Percentiles rank a stretch among this genome's conserved stretches.
phyloP scores from a whole-genome alignment of 2,329 filamentous ascomycete species.

The Corniculantispora saksenae region DNA sequence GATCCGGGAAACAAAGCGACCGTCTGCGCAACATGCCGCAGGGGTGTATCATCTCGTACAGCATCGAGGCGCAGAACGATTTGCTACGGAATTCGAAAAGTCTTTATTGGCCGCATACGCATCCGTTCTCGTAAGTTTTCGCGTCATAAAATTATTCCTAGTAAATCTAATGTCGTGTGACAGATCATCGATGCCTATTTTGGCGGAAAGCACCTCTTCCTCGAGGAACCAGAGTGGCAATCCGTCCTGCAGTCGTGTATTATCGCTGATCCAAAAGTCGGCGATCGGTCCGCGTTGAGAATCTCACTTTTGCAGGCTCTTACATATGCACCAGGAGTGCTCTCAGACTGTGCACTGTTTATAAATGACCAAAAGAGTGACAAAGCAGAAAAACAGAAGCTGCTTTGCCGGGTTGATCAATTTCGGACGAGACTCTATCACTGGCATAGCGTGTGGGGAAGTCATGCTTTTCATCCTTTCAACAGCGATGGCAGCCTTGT shows the following conservation, averaged over 20 bases:
- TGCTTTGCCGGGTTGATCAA: not conserved
- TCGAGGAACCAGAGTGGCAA: not conserved
- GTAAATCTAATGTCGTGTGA: not conserved
- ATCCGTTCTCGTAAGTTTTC: not conserved
- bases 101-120: not conserved
- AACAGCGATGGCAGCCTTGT: not conserved
- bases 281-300: not conserved
- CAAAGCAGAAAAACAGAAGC: not conserved
- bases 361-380: not conserved
- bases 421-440: not conserved
- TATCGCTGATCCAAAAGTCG: not conserved
- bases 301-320: not conserved
- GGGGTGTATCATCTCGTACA: not conserved
- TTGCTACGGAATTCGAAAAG: not conserved
- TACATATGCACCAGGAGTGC: not conserved
- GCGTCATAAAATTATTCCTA: too few species aligned
- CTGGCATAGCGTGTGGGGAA: not conserved
- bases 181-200: not conserved
- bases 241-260: not conserved
- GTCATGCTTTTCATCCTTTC: not conserved
- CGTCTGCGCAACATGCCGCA: not conserved
- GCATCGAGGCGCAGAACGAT: not conserved
- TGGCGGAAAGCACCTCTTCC: not conserved
- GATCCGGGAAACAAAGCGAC: not conserved
- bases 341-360: not conserved